These are phyloP conservation scores for Paramecium octaurelia DNA, from an alignment of 73 alveolate genomes.

Conservation along the genomic window DNA sequence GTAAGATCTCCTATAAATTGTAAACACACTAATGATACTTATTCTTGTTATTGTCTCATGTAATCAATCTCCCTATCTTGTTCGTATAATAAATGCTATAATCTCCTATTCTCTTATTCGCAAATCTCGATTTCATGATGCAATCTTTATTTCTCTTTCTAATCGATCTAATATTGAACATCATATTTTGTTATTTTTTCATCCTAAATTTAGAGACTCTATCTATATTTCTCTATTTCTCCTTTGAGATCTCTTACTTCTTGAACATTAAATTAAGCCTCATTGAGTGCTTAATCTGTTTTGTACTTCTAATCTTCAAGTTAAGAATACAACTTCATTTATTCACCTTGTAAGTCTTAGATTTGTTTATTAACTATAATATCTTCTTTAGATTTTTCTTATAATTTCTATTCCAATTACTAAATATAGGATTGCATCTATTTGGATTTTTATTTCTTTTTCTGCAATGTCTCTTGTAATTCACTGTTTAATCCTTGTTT, in stretches of 20 bases:
- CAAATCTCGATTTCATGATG: not conserved
- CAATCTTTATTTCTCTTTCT: constrained; percentile 32
- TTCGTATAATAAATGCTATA: not conserved
- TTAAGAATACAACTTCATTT: not conserved
- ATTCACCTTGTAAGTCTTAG: not conserved
- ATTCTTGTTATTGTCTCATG: constrained; percentile 7
- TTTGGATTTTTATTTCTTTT: not conserved
- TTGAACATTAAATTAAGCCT: not conserved
- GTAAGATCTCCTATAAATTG: not conserved
- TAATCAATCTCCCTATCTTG: constrained; percentile 21
- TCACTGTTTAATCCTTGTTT: not conserved
- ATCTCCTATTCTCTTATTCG: not conserved
- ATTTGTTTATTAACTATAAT: not conserved
- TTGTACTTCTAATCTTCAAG: not conserved
- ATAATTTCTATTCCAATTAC: not conserved
- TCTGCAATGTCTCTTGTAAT: not conserved
- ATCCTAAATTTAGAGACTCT: not conserved
- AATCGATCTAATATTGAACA: constrained; percentile 9
- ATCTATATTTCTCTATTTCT: not conserved
- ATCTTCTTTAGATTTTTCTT: not conserved
- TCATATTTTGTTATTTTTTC: constrained; percentile 19
- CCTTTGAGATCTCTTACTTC: not conserved
- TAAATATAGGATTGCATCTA: not conserved
- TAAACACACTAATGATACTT: not conserved
- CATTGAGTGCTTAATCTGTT: constrained; percentile 16